Percentiles rank a stretch among this genome's conserved stretches.
Conservation (phyloP, 83 land plant species). For the Thuja plicata region DNA sequence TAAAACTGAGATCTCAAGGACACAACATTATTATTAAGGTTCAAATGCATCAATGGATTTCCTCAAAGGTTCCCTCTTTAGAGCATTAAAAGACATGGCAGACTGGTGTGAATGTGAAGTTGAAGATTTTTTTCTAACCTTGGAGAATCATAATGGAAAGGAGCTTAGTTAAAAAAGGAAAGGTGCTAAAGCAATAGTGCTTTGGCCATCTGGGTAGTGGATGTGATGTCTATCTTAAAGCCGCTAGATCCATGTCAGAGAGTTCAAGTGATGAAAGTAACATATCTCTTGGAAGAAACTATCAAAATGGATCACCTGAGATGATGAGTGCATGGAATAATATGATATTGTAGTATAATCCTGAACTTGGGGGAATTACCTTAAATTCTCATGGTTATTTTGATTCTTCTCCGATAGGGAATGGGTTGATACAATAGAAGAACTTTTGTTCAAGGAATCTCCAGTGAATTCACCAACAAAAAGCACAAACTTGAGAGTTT, state of each 20-base stretch:
- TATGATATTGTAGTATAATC: conserved; percentile 12
- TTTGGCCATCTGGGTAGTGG: background rate
- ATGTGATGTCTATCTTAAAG: conserved; percentile 13
- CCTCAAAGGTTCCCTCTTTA: too few species aligned
- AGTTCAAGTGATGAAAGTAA: conserved; percentile 5
- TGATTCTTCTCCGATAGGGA: conserved; percentile 20
- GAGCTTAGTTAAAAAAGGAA: background rate
- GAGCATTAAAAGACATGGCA: too few species aligned
- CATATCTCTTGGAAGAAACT: background rate
- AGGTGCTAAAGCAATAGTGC: background rate
- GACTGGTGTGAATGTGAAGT: too few species aligned
- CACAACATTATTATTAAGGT: too few species aligned
- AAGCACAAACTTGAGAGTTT: conserved; percentile 49
- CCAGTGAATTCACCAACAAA: conserved; percentile 56
- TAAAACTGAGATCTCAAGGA: too few species aligned
- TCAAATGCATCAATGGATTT: too few species aligned
- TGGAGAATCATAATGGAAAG: too few species aligned
- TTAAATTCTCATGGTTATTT: conserved; percentile 10
- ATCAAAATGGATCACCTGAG: background rate
- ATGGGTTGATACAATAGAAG: conserved; percentile 42
- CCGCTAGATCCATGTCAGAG: conserved; percentile 11
- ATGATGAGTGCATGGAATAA: conserved; percentile 12
- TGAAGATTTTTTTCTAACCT: too few species aligned
- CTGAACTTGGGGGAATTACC: conserved; percentile 18
- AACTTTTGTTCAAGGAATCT: conserved; percentile 34